Evolutionary conservation across 148 eudicot genomes (phyloP).

Genomic region (Camellia sinensis): DNA sequence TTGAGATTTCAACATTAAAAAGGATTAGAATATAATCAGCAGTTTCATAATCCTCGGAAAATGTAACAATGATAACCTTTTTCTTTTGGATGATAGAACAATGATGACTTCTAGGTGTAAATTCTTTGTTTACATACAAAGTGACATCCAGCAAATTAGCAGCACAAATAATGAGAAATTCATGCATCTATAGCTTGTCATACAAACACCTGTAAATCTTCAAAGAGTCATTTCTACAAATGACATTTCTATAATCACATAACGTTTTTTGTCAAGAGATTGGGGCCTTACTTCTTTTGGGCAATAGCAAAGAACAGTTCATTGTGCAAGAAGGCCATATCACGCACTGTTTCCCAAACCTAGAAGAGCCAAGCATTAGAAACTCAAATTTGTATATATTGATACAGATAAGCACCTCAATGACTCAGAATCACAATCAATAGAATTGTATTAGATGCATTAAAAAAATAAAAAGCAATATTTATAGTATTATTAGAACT

Average conservation of each 20-base stretch:
- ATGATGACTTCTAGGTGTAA: background rate
- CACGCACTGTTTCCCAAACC: conserved; percentile 86
- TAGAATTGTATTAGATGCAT: no score
- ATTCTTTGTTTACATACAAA: background rate
- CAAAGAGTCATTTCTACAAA: background rate
- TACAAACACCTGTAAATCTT: background rate
- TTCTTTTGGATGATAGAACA: background rate
- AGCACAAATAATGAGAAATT: background rate
- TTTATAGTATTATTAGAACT: background rate
- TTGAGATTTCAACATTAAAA: background rate
- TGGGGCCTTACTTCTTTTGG: conserved; percentile 68
- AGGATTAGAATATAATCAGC: background rate
- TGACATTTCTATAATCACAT: background rate
- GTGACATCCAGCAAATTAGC: background rate
- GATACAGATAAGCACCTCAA: background rate
- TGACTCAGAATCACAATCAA: no score
- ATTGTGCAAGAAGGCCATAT: conserved; percentile 81
- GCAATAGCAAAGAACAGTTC: conserved; percentile 75
- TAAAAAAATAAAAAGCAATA: background rate
- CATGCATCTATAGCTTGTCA: background rate
- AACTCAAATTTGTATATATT: conserved; percentile 2
- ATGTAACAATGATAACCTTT: background rate
- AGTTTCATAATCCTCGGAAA: background rate
- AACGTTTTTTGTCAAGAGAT: background rate
- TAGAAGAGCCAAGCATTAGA: conserved; percentile 27